Percentiles rank a stretch among this genome's conserved stretches.
Conservation (phyloP, 441 rosid species). For the Erysimum pusillum region DNA sequence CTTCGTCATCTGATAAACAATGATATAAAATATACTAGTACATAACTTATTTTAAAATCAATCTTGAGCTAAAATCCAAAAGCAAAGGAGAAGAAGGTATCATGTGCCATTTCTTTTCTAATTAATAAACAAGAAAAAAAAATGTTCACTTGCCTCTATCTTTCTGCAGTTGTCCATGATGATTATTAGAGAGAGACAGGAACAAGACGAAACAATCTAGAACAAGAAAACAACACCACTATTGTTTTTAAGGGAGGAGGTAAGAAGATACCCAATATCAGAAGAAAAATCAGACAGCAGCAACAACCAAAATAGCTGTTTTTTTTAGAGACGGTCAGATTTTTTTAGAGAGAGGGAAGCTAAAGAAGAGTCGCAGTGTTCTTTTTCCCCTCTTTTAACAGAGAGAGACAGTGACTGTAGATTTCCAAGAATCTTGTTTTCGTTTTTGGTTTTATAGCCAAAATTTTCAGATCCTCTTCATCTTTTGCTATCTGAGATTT, state of each 20-base stretch:
- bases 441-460: background rate
- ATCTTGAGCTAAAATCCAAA: conserved; percentile 45
- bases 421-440: conserved; percentile 16
- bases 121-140: background rate
- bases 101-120: conserved; percentile 46
- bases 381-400: conserved; percentile 29
- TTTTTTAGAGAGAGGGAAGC: background rate
- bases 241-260: background rate
- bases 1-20: conserved; percentile 32
- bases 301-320: conserved; percentile 18
- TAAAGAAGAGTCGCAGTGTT: conserved; percentile 31
- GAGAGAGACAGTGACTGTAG: conserved; percentile 33
- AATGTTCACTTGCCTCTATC: conserved; percentile 42
- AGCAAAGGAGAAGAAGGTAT: conserved; percentile 46
- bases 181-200: conserved; percentile 50
- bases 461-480: conserved; percentile 28
- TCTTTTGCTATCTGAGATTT: conserved; percentile 20
- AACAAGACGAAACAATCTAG: conserved; percentile 44
- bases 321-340: conserved; percentile 26
- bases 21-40: background rate
- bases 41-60: background rate
- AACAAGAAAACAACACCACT: conserved; percentile 33
- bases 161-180: conserved; percentile 47
- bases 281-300: conserved; percentile 22
- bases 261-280: conserved; percentile 23